Evolutionary conservation across 306 rosid species (phyloP), one percentile per base, ranked within the genome.

Genomic region (Fagus crenata): DNA sequence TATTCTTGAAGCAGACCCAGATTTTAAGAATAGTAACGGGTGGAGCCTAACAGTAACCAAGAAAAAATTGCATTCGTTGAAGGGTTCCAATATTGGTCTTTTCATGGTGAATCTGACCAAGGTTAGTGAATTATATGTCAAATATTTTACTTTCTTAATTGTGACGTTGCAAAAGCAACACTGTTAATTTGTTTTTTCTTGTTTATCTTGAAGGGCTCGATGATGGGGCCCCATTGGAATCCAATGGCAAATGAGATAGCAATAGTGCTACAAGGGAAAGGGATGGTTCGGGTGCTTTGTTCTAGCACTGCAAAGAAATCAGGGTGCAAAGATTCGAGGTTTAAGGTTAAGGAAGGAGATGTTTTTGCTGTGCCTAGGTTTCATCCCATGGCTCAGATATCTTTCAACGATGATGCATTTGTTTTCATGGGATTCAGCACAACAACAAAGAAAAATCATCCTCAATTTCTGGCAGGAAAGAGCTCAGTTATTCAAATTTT

Each of bases 211-310:
- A 78, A 92, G 98, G 93, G 90, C 15, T 84, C 97, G n/a, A 90
- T 92, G 89, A 69, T 94, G 97, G 98, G 87, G 67, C 98, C 98
- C 5, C 98, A 92, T 75, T 94, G 96, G 97, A 92, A 94, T 78
- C 95, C 92, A 58, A 77, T 67, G 78, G 95, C 95, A 67, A 75
- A 87, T 7, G 97, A 94, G 93, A 77, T 92, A 49, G 81, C 87
- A 40, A 75, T 92, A 51, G 95, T 83, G 18, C 46, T 90, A 72
- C 73, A 87, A 1, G 97, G 97, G 54, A 58, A 79, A 79, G 98
- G 98, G 53, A 91, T 95, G 93, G 90, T 90, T 32, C 74, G 90
- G 55, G 86, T 78, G 22, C 87, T 87, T 2, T 87, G 93, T 81
- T 84, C 97, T 18, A 84, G 86, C 86, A 82, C 49, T 8, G 69